Evolutionary conservation across 208 protist species (phyloP).

Genomic region (Leishmania mexicana): DNA sequence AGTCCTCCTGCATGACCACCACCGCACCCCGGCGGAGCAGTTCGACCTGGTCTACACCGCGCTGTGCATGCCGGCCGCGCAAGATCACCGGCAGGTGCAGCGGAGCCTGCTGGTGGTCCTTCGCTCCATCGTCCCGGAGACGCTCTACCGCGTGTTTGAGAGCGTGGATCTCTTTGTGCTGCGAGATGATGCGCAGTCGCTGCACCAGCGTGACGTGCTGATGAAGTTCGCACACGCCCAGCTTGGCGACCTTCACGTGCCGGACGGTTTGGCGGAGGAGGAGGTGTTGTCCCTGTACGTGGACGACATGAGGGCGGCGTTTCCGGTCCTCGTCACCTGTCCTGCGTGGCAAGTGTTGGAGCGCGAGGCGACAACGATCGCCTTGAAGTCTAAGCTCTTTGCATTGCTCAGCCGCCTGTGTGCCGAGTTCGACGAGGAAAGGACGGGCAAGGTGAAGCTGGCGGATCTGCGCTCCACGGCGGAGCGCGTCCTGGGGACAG

Average conservation of each 20-base stretch:
- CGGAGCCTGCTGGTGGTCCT: slow-evolving; percentile 70
- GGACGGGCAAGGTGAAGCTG: slow-evolving; percentile 64
- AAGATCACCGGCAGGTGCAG: slow-evolving; percentile 43
- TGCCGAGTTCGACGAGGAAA: slow-evolving; percentile 65
- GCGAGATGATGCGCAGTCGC: slow-evolving; percentile 31
- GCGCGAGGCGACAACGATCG: slow-evolving; percentile 42
- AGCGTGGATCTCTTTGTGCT: slow-evolving; percentile 48
- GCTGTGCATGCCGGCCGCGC: slow-evolving; percentile 63
- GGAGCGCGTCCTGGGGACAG: slow-evolving; percentile 59
- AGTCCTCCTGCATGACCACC: slow-evolving; percentile 60
- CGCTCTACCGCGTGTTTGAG: slow-evolving; percentile 78
- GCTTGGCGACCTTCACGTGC: slow-evolving; percentile 47
- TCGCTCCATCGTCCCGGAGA: slow-evolving; percentile 59
- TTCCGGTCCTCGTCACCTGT: slow-evolving; percentile 47
- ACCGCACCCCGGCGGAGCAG: slow-evolving; percentile 54
- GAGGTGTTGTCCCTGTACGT: slow-evolving; percentile 73
- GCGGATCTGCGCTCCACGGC: slow-evolving; percentile 58
- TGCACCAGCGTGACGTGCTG: slow-evolving; percentile 33
- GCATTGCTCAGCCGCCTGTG: slow-evolving; percentile 64
- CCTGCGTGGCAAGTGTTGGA: slow-evolving; percentile 58
- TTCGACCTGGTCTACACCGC: slow-evolving; percentile 82
- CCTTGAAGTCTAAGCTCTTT: slow-evolving; percentile 65
- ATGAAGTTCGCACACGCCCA: slow-evolving; percentile 56
- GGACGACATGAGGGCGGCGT: slow-evolving; percentile 62
- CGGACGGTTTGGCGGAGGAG: slow-evolving; percentile 49